Base-by-base conservation (phyloP, 169 alveolate species). In the Eimeria falciformis region DNA sequence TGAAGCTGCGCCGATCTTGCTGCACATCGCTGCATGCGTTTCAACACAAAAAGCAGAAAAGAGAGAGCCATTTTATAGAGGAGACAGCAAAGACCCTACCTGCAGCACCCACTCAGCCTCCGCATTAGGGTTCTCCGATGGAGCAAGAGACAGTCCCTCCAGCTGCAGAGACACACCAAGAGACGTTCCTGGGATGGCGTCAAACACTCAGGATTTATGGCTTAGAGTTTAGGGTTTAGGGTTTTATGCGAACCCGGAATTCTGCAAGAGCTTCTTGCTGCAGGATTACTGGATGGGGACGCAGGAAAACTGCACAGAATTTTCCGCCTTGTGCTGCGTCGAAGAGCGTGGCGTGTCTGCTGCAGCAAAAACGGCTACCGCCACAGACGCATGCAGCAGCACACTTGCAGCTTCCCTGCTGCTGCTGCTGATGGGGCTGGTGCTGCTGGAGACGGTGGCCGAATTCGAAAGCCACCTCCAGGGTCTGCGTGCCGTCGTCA, bases 61-160 rank as follows among this genome's bases (percentile, higher is more conserved):
- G n/a, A n/a, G n/a, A n/a, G n/a, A n/a, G n/a, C n/a, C n/a, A n/a
- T n/a, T n/a, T n/a, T n/a, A n/a, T n/a, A n/a, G n/a, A n/a, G n/a
- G n/a, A n/a, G n/a, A n/a, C n/a, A 50, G 62, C 62, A 50, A 14
- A 7, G 14, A 7, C n/a, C 62, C 14, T 50, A 71, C 83, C 29
- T 71, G 83, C 56, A 71, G 83, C 83, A 71, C 29, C 83, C 83
- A 71, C 83, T 71, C 83, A 3, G 83, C 29, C 56, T 71, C 83
- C 40, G 83, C 83, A 56, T 71, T 71, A 11, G 83, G 83, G 56
- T 71, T 25, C 23, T 27, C 18, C 12, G 83, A 71, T 18, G 83
- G 83, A 2, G 83, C 83, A 25, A 71, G 83, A 17, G 83, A 71
- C 3, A 71, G 83, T 71, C 83, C 40, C 27, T 33, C 83, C 47